These are phyloP conservation scores for Antitrichia curtipendula DNA, from an alignment of 225 moss, liverwort and hornwort species.

Conservation along the genomic window DNA sequence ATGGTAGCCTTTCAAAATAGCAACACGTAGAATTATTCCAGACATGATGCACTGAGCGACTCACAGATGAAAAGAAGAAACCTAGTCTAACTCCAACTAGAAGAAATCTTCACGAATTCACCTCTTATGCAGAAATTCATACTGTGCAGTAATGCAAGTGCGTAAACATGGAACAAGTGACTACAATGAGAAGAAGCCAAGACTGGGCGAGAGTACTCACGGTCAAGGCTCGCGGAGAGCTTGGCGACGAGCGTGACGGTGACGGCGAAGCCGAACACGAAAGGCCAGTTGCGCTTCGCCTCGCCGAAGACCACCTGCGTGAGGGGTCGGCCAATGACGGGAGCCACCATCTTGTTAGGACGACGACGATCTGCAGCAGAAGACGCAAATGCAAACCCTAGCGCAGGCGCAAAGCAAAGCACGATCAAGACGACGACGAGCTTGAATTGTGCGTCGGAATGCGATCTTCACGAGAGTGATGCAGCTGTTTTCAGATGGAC, in stretches of 20 bases:
- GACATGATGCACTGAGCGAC: neutral
- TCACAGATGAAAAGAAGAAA: neutral
- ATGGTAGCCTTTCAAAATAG: neutral
- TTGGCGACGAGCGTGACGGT: conserved; percentile 20
- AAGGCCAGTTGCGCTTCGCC: conserved; percentile 67
- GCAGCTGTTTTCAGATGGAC: neutral
- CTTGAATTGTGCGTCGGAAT: neutral
- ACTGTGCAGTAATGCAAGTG: neutral
- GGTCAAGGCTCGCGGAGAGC: conserved; percentile 41
- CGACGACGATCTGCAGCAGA: neutral
- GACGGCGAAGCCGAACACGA: conserved; percentile 35
- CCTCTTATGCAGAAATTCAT: too few relatives aligned
- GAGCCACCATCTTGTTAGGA: neutral
- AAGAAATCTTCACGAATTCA: neutral
- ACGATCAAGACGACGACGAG: neutral
- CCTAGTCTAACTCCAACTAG: neutral
- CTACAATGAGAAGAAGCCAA: neutral
- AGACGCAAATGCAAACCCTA: conserved; percentile 1
- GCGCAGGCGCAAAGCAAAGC: neutral
- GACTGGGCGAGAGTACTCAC: neutral
- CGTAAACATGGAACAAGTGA: neutral
- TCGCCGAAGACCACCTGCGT: conserved; percentile 27
- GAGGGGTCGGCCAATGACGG: conserved; percentile 50
- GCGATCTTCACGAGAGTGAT: neutral
- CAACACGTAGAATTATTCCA: neutral